Evolutionary conservation across 805 yeast species (phyloP).

Genomic region (Suhomyces pyralidae): DNA sequence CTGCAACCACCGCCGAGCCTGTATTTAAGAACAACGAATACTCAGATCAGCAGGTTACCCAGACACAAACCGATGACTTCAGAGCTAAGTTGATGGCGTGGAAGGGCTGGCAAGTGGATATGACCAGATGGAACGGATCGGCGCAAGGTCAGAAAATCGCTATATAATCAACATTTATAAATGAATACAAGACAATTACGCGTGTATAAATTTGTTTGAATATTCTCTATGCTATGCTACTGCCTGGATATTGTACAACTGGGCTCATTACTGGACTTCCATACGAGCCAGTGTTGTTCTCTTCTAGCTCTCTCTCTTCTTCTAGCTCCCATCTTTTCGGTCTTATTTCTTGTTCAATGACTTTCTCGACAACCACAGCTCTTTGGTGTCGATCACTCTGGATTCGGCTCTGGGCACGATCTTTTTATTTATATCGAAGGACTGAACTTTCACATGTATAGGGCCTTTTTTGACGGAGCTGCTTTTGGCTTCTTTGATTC

Average conservation of each 20-base stretch:
- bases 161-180: not conserved
- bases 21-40: constrained; percentile 27
- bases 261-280: not conserved
- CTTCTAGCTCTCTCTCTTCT: too few species aligned
- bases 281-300: not conserved
- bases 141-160: constrained; percentile 1
- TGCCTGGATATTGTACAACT: not conserved
- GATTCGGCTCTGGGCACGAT: constrained; percentile 38
- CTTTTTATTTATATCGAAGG: constrained; percentile 18
- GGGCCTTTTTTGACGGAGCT: constrained; percentile 37
- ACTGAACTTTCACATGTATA: constrained; percentile 36
- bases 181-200: not conserved
- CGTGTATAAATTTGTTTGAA: not conserved
- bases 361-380: constrained; percentile 41
- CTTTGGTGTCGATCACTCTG: constrained; percentile 28
- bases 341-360: constrained; percentile 32
- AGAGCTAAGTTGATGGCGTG: constrained; percentile 63
- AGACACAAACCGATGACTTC: constrained; percentile 44
- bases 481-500: constrained; percentile 23
- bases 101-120: constrained; percentile 84
- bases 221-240: not conserved
- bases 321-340: not conserved
- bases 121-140: constrained; percentile 48
- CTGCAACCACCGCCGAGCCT: constrained; percentile 27
- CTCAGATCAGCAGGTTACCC: constrained; percentile 23